Conservation (phyloP, 257 asterid species). For the Solanum paucissectum region DNA sequence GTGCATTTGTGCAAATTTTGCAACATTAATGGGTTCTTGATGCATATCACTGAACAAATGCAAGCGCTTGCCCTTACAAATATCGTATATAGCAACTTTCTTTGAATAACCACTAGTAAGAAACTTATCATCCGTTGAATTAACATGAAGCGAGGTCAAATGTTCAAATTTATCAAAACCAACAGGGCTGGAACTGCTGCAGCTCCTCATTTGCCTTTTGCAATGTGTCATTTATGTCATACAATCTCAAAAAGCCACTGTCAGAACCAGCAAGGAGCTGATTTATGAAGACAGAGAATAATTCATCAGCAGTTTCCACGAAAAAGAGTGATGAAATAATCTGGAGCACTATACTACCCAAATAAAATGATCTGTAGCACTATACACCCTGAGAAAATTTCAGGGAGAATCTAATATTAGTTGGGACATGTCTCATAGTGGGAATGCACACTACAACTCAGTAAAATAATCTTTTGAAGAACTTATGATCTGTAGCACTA, state of each 20-base stretch:
- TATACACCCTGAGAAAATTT: too few relatives aligned
- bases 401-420: background rate
- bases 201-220: conserved; percentile 11
- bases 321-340: background rate
- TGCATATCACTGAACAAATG: conserved; percentile 58
- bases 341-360: too few relatives aligned
- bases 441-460: background rate
- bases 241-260: conserved; percentile 57
- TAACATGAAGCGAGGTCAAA: conserved; percentile 75
- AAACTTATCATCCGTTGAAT: conserved; percentile 60
- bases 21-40: conserved; percentile 66
- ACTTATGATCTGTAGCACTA: background rate
- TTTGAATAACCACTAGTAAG: conserved; percentile 73
- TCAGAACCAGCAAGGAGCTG: conserved; percentile 80
- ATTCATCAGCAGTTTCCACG: background rate
- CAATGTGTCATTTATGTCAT: conserved; percentile 3
- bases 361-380: too few relatives aligned
- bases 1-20: conserved; percentile 69
- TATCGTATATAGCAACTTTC: conserved; percentile 65
- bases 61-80: conserved; percentile 37
- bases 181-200: conserved; percentile 12
- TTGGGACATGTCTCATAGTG: background rate
- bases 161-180: conserved; percentile 58
- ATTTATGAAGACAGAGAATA: conserved; percentile 1
- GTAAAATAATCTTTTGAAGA: background rate